Evolutionary conservation across 179 eudicot genomes (phyloP).

Genomic region (Drosera spatulata): DNA sequence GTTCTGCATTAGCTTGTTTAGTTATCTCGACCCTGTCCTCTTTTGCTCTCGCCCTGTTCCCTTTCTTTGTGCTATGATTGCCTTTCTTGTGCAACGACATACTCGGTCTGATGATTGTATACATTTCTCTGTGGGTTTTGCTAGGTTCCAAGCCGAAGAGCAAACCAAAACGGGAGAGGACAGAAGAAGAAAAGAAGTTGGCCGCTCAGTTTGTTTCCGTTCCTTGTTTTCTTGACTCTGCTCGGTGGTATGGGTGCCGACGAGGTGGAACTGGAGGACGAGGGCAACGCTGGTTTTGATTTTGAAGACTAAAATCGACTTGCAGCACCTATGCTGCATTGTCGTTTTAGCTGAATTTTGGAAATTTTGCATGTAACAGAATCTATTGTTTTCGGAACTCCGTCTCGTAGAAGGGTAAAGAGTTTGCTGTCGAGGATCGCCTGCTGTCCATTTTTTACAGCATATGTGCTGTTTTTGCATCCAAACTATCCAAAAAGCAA

Average conservation of each 20-base stretch:
- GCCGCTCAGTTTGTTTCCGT: slow-evolving; percentile 67
- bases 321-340: too few relatives aligned
- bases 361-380: too few relatives aligned
- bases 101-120: neutral
- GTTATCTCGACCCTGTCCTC: too few relatives aligned
- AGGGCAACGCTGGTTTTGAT: slow-evolving; percentile 25
- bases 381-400: too few relatives aligned
- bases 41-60: neutral
- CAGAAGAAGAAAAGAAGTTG: slow-evolving; percentile 85
- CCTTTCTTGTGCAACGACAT: neutral
- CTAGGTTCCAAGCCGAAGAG: slow-evolving; percentile 74
- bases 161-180: slow-evolving; percentile 65
- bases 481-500: too few relatives aligned
- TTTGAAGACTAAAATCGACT: slow-evolving; percentile 4
- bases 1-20: too few relatives aligned
- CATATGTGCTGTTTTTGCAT: too few relatives aligned
- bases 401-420: too few relatives aligned
- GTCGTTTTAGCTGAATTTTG: too few relatives aligned
- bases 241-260: slow-evolving; percentile 55
- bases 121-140: neutral
- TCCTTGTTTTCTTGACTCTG: slow-evolving; percentile 60
- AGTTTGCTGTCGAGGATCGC: too few relatives aligned
- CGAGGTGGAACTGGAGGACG: slow-evolving; percentile 53
- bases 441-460: too few relatives aligned
- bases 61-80: neutral